Base-by-base conservation (phyloP, 192 early-diverging fungal species). In the Coemansia sp. region DNA sequence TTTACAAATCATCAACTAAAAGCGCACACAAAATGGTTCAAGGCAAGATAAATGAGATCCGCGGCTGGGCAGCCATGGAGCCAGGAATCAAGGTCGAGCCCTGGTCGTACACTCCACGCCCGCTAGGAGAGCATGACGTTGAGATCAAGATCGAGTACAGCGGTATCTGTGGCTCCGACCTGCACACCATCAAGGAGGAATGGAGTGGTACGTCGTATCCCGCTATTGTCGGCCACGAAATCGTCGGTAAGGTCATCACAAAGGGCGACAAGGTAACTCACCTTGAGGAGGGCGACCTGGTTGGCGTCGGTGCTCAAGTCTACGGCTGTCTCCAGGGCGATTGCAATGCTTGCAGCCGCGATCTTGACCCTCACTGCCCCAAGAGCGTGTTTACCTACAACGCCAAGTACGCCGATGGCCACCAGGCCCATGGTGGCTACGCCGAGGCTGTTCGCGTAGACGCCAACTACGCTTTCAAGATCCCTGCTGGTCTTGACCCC, bases 91-190 rank as follows among this genome's bases (percentile, higher is more conserved):
- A 65, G 40, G 70, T 85, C 31, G 74, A 83, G 74, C 74, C 77
- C 31, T 86, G 82, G 71, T 68, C 74, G 3, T 89, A 89, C 74
- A 83, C 63, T 59, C 87, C 88, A 10, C 87, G 87, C 19, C 85
- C 87, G 2, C 67, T 89, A 0, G 87, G 87, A 6, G 69, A 70
- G 14, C 74, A 88, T 70, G 89, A 89, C 68, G 85, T 93, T 35
- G 88, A 90, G 71, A 91, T 94, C 59, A 78, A 91, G 75, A 88
- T 93, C 64, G 75, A 85, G 16, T 87, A 89, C 75, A 89, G 90
- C 66, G 91, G 92, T 42, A 88, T 93, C 60, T 94, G 93, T 69
- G 89, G 88, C 53, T 87, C 89, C 6, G 93, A 95, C 70, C 67
- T 93, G 42, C 92, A 95, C 79, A 88, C 84, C 41, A 62, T 87